Conservation (phyloP, 176 grass and related monocot species). For the Lolium rigidum region DNA sequence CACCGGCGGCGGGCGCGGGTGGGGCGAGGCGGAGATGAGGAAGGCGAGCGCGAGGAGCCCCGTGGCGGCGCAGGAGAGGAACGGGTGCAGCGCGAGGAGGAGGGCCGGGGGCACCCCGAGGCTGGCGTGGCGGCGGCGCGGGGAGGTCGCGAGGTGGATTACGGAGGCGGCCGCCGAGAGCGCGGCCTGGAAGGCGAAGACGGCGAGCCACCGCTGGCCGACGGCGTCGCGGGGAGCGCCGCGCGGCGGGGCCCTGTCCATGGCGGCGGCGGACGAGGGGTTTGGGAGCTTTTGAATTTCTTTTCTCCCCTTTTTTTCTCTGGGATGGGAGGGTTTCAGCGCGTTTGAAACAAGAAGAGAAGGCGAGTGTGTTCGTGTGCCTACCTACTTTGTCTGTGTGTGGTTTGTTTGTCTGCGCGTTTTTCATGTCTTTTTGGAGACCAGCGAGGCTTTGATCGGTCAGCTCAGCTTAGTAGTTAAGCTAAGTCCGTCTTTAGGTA, state of each 20-base stretch:
- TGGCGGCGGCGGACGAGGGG: conserved; percentile 46
- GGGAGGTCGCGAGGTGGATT: conserved; percentile 44
- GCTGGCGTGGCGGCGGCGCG: conserved; percentile 37
- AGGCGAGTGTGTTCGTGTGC: neutral
- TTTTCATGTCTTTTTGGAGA: neutral
- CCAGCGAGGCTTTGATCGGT: neutral
- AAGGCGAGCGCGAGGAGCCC: conserved; percentile 65
- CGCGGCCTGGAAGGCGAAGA: conserved; percentile 49
- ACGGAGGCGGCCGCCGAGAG: conserved; percentile 44
- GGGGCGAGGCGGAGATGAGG: conserved; percentile 56
- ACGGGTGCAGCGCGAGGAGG: conserved; percentile 52
- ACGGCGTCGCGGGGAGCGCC: conserved; percentile 51
- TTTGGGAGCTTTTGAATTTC: conserved; percentile 55
- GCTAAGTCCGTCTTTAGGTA: neutral
- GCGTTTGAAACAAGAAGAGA: conserved; percentile 10
- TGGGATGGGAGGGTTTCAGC: neutral
- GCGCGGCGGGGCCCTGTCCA: conserved; percentile 53
- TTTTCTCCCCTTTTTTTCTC: neutral
- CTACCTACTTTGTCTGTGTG: neutral
- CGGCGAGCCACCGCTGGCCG: conserved; percentile 60
- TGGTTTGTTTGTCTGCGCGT: conserved; percentile 7
- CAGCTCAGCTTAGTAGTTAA: conserved; percentile 16
- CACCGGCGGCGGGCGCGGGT: conserved; percentile 47
- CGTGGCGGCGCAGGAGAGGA: conserved; percentile 58
- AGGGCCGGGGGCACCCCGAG: conserved; percentile 41